phyloP scores from a whole-genome alignment of 2,329 filamentous ascomycete genomes.

The Trichoderma brevicompactum region DNA sequence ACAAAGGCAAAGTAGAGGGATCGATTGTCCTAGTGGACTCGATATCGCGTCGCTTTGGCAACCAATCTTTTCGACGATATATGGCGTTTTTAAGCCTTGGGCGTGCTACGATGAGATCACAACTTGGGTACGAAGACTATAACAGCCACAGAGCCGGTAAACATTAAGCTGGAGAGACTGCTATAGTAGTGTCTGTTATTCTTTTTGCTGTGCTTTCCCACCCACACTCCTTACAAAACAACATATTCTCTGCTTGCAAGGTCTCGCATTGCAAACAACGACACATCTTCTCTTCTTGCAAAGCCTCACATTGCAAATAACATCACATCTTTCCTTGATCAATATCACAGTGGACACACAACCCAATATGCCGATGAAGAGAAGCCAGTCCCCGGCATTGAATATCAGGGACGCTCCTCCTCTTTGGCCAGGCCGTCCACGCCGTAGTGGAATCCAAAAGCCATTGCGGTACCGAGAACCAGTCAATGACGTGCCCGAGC shows the following conservation, averaged over 20 bases:
- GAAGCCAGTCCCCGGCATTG: slow-evolving; percentile 29
- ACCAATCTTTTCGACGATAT: background rate
- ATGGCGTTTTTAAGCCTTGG: background rate
- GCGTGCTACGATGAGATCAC: no score
- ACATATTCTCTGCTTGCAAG: no score
- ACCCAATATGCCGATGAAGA: slow-evolving; percentile 4
- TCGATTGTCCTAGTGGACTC: background rate
- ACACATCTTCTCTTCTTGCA: no score
- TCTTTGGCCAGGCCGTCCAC: background rate
- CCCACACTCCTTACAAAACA: no score
- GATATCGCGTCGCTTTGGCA: background rate
- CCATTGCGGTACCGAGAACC: slow-evolving; percentile 13
- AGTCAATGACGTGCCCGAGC: slow-evolving; percentile 28
- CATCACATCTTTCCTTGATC: background rate
- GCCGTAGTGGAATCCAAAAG: slow-evolving; percentile 1
- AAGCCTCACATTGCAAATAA: background rate
- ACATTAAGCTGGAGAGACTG: background rate
- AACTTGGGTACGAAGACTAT: no score
- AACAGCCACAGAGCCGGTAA: background rate
- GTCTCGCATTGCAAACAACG: no score
- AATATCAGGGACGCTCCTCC: slow-evolving; percentile 26
- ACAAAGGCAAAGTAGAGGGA: background rate
- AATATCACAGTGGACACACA: background rate
- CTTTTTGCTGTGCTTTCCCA: background rate
- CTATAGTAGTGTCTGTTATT: background rate